Percentiles rank a stretch among this genome's conserved stretches.
phyloP scores from a whole-genome alignment of 2,329 filamentous ascomycete genomes.

The Venturia pyrina region DNA sequence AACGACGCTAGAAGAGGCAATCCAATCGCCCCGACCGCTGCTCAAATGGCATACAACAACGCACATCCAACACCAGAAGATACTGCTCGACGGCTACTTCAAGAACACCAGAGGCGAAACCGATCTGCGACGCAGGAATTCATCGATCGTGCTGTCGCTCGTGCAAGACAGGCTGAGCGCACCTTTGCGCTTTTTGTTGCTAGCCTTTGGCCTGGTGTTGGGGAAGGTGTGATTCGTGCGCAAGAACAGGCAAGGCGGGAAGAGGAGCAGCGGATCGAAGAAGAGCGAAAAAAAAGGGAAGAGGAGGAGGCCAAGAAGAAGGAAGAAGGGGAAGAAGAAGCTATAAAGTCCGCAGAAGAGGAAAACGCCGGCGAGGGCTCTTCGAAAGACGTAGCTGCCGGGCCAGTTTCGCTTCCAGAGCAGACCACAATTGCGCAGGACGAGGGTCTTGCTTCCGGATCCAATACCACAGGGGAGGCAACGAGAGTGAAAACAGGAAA shows the following conservation, averaged over 20 bases:
- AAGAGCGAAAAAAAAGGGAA: conserved; percentile 15
- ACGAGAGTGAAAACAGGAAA: conserved; percentile 9
- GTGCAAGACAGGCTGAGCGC: conserved; percentile 32
- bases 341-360: conserved; percentile 11
- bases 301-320: conserved; percentile 17
- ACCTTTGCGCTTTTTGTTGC: conserved; percentile 52
- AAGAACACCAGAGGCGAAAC: conserved; percentile 2
- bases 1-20: conserved; percentile 12
- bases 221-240: conserved; percentile 49
- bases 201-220: conserved; percentile 51
- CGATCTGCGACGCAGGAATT: not conserved
- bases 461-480: not conserved
- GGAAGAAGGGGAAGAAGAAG: conserved; percentile 10
- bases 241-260: conserved; percentile 41
- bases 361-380: conserved; percentile 3
- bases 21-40: not conserved
- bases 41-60: not conserved
- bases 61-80: conserved; percentile 29
- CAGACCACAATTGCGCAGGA: not conserved
- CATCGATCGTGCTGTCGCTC: not conserved
- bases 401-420: not conserved
- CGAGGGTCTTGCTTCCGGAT: not conserved
- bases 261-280: conserved; percentile 15
- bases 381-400: not conserved
- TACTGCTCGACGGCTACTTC: conserved; percentile 30